Conservation (phyloP, 2,329 filamentous ascomycete genomes). For the Colletotrichum salicis region DNA sequence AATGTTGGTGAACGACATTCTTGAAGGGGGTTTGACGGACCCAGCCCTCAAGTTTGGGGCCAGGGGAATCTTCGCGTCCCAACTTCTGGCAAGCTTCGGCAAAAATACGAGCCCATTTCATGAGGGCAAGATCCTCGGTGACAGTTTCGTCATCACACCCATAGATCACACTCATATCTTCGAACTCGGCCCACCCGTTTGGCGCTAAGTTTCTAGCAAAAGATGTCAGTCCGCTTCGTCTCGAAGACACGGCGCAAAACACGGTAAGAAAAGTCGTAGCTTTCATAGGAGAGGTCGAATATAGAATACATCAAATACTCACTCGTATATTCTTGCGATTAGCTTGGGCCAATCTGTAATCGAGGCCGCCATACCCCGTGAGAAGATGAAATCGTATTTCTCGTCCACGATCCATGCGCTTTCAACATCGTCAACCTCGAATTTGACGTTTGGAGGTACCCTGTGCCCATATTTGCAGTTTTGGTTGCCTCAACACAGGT, state of each 20-base stretch:
- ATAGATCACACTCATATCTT: constrained; percentile 37
- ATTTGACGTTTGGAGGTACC: constrained; percentile 45
- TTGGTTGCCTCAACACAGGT: too few relatives aligned
- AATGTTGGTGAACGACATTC: constrained; percentile 43
- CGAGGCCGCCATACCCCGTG: constrained; percentile 45
- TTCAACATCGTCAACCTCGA: constrained; percentile 49
- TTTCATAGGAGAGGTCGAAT: too few relatives aligned
- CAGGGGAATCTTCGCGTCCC: constrained; percentile 35
- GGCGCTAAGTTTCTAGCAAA: constrained; percentile 43
- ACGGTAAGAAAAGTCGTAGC: too few relatives aligned
- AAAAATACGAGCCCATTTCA: constrained; percentile 34
- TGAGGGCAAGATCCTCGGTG: constrained; percentile 16
- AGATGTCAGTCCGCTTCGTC: too few relatives aligned
- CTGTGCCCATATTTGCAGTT: not conserved
- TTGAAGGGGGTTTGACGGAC: constrained; percentile 48
- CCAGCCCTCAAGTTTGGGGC: constrained; percentile 39
- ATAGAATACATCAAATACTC: not conserved
- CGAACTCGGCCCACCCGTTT: constrained; percentile 45
- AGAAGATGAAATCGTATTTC: constrained; percentile 49
- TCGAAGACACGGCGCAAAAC: too few relatives aligned
- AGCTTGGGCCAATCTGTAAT: constrained; percentile 46
- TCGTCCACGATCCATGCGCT: constrained; percentile 39
- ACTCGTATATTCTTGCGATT: constrained; percentile 38
- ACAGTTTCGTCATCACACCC: constrained; percentile 40
- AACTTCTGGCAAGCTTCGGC: constrained; percentile 43